Evolutionary conservation across 2,329 filamentous ascomycete species (phyloP), one percentile per base, ranked within the genome.

Genomic region (Fonsecaea erecta): DNA sequence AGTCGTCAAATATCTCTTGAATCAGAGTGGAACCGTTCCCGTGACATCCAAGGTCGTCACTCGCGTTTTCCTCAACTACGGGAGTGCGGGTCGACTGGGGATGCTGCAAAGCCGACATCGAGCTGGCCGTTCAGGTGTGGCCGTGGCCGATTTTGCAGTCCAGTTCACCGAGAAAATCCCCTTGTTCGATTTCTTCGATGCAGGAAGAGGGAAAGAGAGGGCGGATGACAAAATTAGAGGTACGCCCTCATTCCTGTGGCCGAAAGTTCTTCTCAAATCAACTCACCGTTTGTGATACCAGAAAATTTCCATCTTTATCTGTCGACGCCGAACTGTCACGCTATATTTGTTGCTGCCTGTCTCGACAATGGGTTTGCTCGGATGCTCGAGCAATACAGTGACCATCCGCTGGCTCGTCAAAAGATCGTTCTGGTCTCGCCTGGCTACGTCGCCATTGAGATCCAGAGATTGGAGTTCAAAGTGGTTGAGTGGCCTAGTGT

Each of bases 151-250:
- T 16, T 71, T 71, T 55, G 64, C 68, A 8, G 28, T 63, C 9
- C 59, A 68, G 18, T 70, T 71, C 43, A 70, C 65, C 11, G 64
- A 71, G 58, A 71, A 64, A 51, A 53, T 67, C 35, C 69, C 65
- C 1, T 46, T 71, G 30, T 71, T 71, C 58, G 70, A 71, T 46
- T 71, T 63, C 52, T 67, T 70, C 43, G 68, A 71, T 34, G 65
- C 62, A 11, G 70, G 70, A 28, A 54, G 64, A 24, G 70, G 70
- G 11, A 71, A 71, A 55, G 70, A 71, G 56, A 62, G 70, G 58
- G 70, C 65, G 12, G 70, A 71, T 52, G 65, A 70, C 51, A 71
- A 71, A 51, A 71, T 71, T 35, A 67, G 68, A 63, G 70, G 70
- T 68, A 59, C 14, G 26, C 16, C 51, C 18, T 5, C 8, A 12